A percentile compares a stretch with the other conserved stretches of the same genome.
These are phyloP conservation scores for Agarophyton chilense DNA, from an alignment of 23 red algal genomes.

Conservation along the genomic window DNA sequence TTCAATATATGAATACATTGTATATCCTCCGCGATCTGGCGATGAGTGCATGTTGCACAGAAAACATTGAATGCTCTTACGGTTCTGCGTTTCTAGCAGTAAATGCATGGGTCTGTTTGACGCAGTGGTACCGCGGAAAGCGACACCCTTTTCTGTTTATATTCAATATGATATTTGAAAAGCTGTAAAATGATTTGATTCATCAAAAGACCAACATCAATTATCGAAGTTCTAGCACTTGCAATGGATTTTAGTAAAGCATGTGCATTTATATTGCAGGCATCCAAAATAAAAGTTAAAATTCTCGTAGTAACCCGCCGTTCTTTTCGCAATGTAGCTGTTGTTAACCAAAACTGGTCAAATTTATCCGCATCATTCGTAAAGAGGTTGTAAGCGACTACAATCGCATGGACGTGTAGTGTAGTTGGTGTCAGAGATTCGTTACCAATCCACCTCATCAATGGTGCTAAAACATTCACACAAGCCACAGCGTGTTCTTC, in stretches of 20 bases:
- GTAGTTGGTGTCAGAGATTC: not conserved
- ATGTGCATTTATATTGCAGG: not conserved
- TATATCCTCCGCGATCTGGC: not conserved
- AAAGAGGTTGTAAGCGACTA: conserved; percentile 4
- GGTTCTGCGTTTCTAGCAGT: not conserved
- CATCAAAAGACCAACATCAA: not conserved
- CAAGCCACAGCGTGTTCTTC: not conserved
- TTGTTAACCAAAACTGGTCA: not conserved
- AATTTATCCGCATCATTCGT: not conserved
- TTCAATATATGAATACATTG: not conserved
- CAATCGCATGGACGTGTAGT: not conserved
- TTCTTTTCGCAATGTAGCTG: not conserved
- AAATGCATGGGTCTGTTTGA: not conserved
- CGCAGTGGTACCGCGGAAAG: not conserved
- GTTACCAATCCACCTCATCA: not conserved
- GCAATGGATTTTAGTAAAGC: not conserved
- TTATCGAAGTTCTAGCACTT: not conserved
- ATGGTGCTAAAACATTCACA: not conserved
- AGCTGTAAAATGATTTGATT: not conserved
- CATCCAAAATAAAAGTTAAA: conserved; percentile 1
- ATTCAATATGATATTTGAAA: not conserved
- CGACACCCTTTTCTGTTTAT: not conserved
- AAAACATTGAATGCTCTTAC: not conserved
- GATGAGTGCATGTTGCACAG: not conserved
- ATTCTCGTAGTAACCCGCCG: not conserved